Conservation (phyloP, 75 land plant genomes). For the Pinus tabuliformis region DNA sequence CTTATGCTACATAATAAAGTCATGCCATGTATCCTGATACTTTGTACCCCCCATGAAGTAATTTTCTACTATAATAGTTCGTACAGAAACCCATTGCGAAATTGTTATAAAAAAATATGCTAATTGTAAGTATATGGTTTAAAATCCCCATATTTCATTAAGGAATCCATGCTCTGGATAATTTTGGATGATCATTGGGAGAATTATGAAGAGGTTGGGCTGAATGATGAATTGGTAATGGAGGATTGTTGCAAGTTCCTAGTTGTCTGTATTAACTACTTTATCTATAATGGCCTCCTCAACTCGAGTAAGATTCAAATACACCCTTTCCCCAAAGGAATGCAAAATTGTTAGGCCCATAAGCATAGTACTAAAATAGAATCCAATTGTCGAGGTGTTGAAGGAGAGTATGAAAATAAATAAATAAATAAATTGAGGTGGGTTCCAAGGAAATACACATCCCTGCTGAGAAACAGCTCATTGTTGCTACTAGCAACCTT, state of each 20-base stretch:
- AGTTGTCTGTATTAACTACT: slow-evolving; percentile 35
- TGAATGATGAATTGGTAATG: slow-evolving; percentile 94
- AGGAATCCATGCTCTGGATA: slow-evolving; percentile 82
- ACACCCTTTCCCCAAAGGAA: slow-evolving; percentile 89
- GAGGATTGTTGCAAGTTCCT: slow-evolving; percentile 66
- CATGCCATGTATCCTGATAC: slow-evolving; percentile 93
- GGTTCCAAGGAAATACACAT: slow-evolving; percentile 89
- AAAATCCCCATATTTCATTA: slow-evolving; percentile 74
- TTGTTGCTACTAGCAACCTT: slow-evolving; percentile 97
- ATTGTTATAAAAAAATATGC: slow-evolving; percentile 76
- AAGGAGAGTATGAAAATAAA: slow-evolving; percentile 95
- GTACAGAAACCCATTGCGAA: slow-evolving; percentile 91
- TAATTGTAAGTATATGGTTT: slow-evolving; percentile 92
- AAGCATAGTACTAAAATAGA: slow-evolving; percentile 82
- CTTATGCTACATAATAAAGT: slow-evolving; percentile 93
- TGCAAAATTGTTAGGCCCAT: slow-evolving; percentile 86
- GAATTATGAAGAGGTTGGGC: slow-evolving; percentile 80
- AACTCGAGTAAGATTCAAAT: slow-evolving; percentile 79
- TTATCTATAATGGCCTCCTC: slow-evolving; percentile 47
- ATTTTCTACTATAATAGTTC: slow-evolving; percentile 85
- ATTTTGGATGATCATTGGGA: slow-evolving; percentile 93
- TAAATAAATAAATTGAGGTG: slow-evolving; percentile 36
- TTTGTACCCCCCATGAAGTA: slow-evolving; percentile 95
- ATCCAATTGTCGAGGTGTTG: slow-evolving; percentile 86
- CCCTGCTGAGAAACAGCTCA: slow-evolving; percentile 86